These are phyloP conservation scores for Brassica juncea DNA, from an alignment of 345 rosid genomes.

Conservation along the genomic window DNA sequence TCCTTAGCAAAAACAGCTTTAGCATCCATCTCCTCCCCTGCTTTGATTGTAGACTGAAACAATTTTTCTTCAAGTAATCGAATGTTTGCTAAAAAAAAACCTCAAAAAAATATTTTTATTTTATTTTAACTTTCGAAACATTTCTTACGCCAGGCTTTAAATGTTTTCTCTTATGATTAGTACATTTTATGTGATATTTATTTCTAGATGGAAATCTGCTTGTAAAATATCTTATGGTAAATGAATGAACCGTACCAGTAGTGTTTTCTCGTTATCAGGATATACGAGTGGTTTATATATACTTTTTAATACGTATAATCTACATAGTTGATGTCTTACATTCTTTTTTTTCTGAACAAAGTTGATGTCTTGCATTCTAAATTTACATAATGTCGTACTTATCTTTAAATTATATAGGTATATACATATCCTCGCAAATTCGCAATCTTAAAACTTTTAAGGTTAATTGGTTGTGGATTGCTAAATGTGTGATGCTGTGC, in stretches of 20 bases:
- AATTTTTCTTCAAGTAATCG: too few species aligned
- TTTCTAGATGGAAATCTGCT: background rate
- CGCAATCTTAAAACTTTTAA: background rate
- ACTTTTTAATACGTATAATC: background rate
- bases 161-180: conserved; percentile 2
- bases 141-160: background rate
- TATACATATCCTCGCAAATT: background rate
- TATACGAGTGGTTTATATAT: background rate
- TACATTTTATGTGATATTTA: conserved; percentile 10
- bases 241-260: background rate
- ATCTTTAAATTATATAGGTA: background rate
- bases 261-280: background rate
- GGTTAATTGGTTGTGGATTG: background rate
- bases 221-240: background rate
- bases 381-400: background rate
- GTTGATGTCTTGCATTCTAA: too few species aligned
- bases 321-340: background rate
- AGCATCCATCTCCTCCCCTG: too few species aligned
- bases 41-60: too few species aligned
- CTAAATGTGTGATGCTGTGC: conserved; percentile 1
- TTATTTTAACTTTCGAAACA: background rate
- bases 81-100: too few species aligned
- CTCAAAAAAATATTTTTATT: too few species aligned
- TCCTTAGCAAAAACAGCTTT: too few species aligned
- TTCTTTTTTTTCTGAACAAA: background rate